Evolutionary conservation across 1,284 basidiomycete species (phyloP), one percentile per base, ranked within the genome.

Genomic region (Stygiomarasmius scandens): DNA sequence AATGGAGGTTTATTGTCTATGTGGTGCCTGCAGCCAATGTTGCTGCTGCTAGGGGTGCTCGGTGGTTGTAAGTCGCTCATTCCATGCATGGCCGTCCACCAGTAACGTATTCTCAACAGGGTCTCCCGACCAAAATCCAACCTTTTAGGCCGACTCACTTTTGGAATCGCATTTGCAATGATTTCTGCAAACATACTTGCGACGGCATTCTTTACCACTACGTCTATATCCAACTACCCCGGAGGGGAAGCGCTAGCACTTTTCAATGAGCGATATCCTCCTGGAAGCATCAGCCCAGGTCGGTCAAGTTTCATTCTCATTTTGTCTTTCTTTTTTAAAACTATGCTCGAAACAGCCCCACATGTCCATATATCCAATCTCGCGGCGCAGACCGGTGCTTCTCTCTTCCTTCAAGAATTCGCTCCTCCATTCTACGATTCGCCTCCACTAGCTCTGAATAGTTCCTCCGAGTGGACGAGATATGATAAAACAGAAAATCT

Each of bases 1-100:
- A 99, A 73, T 98, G 96, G 96, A 84, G 96, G 3, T 99, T 99
- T 71, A 80, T 98, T 59, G 81, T 95, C 5, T 98, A 98, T 67
- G 81, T 87, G 11, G 82, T 98, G 0, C 95, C 96, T 0, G 67
- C 87, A 0, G 78, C 94, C 70, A 98, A 98, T 65, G 74, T 95
- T 2, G 81, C 90, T 1, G 92, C 90, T 0, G 89, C 94, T 0
- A 71, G 86, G 16, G 88, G 85, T 1, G 77, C 84, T 0, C 69
- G 72, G 8, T 82, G 77, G 71, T 67, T 93, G 87, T 92, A 69
- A 62, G 87, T 76, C 16, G 47, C 53, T 48, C 5, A 5, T 44
- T 53, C 19, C 32, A 25, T 46, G 20, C 9, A 24, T 50, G 44
- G 14, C 43, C 10, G 47, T 23, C 20, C 44, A 19, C 44, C 45